phyloP scores from a whole-genome alignment of 2,329 filamentous ascomycete species.

The Alternaria sp. region DNA sequence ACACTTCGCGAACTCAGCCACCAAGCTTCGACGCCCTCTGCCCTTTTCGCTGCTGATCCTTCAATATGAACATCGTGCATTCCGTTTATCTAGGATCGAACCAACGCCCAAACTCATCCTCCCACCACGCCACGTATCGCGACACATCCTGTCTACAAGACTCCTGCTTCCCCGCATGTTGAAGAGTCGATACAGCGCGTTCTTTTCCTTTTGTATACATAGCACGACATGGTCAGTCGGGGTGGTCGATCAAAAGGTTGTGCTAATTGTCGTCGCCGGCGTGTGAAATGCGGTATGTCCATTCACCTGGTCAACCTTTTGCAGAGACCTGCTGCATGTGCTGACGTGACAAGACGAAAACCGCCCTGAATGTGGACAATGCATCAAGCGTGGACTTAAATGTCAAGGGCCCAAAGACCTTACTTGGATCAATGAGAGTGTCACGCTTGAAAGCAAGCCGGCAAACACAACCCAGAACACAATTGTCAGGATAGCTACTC shows the following conservation, averaged over 20 bases:
- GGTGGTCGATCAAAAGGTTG: conserved; percentile 40
- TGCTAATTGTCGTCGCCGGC: conserved; percentile 31
- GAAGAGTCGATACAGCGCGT: neutral
- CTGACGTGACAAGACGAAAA: conserved; percentile 28
- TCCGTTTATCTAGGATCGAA: neutral
- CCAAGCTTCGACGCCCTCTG: neutral
- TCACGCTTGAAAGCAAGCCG: neutral
- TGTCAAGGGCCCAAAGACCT: conserved; percentile 34
- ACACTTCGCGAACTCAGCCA: neutral
- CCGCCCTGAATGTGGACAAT: conserved; percentile 32
- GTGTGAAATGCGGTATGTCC: conserved; percentile 38
- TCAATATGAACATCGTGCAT: neutral
- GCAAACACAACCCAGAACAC: neutral
- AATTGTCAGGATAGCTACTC: conserved; percentile 1
- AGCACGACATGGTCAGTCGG: conserved; percentile 30
- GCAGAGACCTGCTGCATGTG: neutral
- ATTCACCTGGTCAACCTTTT: neutral
- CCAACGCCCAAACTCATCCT: neutral
- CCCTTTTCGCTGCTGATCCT: neutral
- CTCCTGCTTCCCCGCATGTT: neutral
- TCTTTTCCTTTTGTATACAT: neutral
- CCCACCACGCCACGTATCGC: neutral
- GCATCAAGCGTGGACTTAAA: conserved; percentile 29
- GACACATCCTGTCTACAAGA: neutral
- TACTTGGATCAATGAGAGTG: conserved; percentile 33